These are phyloP conservation scores for Lindgomyces ingoldianus DNA, from an alignment of 495 filamentous ascomycete genomes.

Conservation along the genomic window DNA sequence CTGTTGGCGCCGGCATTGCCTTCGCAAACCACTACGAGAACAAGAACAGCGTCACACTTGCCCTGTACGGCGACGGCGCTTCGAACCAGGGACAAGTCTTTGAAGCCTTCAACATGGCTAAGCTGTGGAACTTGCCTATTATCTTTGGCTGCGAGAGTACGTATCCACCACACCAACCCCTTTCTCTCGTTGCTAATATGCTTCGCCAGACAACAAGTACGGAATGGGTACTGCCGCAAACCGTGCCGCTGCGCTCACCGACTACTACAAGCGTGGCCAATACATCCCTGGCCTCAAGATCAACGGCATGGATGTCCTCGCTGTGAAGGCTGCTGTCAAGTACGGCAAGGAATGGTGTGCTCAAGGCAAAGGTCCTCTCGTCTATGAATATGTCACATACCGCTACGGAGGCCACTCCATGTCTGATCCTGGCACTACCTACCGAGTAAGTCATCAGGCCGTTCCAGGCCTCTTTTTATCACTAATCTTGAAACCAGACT, in stretches of 20 bases:
- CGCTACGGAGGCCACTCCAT: constrained; percentile 98
- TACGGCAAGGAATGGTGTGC: constrained; percentile 85
- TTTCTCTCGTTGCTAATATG: constrained; percentile 17
- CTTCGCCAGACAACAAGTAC: constrained; percentile 90
- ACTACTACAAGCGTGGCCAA: constrained; percentile 99
- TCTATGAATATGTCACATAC: constrained; percentile 99
- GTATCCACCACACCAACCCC: neutral
- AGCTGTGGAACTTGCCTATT: constrained; percentile 94
- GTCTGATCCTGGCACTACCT: constrained; percentile 98
- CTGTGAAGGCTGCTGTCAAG: constrained; percentile 91
- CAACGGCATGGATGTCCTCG: constrained; percentile 99
- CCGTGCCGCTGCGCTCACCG: constrained; percentile 89
- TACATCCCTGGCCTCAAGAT: constrained; percentile 99
- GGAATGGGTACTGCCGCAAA: constrained; percentile 98
- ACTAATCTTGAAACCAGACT: constrained; percentile 50
- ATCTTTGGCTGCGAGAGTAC: constrained; percentile 98
- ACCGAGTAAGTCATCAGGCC: constrained; percentile 56
- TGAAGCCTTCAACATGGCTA: constrained; percentile 99
- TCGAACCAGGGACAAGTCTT: constrained; percentile 99
- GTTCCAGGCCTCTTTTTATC: neutral
- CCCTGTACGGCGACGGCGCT: constrained; percentile 95
- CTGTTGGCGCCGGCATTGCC: constrained; percentile 92
- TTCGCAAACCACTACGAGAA: constrained; percentile 95
- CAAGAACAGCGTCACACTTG: constrained; percentile 78
- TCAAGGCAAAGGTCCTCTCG: constrained; percentile 83